These are phyloP conservation scores for Coniochaeta sp. DNA, from an alignment of 2,329 filamentous ascomycete species.

Conservation along the genomic window DNA sequence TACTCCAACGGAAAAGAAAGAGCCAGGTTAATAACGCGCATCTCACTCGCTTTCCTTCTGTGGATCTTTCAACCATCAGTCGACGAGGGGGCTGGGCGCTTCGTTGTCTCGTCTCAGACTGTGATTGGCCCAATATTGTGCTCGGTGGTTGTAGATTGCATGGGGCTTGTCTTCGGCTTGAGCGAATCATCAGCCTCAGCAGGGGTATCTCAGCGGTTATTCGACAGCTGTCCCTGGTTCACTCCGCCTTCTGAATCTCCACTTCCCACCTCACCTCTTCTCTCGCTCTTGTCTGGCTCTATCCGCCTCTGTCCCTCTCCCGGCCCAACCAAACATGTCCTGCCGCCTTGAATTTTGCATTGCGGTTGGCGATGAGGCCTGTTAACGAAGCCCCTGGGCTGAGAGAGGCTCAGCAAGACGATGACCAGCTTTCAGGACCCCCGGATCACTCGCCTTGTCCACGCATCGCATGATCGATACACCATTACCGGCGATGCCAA, in stretches of 20 bases:
- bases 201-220: conserved; percentile 1
- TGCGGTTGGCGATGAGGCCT: conserved; percentile 3
- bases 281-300: neutral
- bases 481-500: no score
- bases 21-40: neutral
- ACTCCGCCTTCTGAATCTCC: neutral
- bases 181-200: neutral
- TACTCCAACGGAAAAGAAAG: neutral
- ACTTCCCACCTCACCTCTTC: conserved; percentile 1
- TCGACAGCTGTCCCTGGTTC: conserved; percentile 1
- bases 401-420: neutral
- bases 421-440: neutral
- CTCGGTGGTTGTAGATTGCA: conserved; percentile 1
- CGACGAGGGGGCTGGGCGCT: conserved; percentile 3
- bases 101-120: neutral
- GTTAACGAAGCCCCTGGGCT: neutral
- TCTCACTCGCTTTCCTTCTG: neutral
- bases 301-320: no score
- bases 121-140: conserved; percentile 1
- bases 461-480: neutral
- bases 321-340: conserved; percentile 1
- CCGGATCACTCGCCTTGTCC: neutral
- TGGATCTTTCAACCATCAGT: neutral
- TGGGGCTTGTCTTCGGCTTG: neutral
- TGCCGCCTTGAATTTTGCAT: conserved; percentile 1